Base-by-base conservation (phyloP, 345 rosid species). In the Citrus glauca region DNA sequence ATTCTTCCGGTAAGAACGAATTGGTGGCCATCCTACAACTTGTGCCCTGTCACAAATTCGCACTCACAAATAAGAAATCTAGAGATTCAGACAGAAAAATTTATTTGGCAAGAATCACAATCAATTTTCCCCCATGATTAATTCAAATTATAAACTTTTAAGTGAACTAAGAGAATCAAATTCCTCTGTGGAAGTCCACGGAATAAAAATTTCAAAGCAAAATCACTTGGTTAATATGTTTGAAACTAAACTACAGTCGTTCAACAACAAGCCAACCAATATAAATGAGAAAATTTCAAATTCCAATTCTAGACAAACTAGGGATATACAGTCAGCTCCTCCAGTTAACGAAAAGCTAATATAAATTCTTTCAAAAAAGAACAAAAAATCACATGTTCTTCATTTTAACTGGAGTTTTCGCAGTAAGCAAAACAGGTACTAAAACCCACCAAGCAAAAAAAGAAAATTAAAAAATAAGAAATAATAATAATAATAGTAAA, bases 1-100 rank as follows among this genome's bases (percentile, higher is more conserved):
- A 80, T 91, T 90, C 89, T 90, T 92, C 81, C 97, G 80, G 79
- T 85, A 90, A 62, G 93, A 88, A 59, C 97, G 85, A 70, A 92
- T 85, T 17, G 97, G 97, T 76, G 95, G 97, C 97, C 97, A 93
- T 70, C 97, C 97, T 56, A 91, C 95, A 60, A 90, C 93, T 67
- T 88, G 92, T 78, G 91, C 86, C 75, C 95, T 91, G 87, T 71
- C 71, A 79, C 66, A 66, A 30, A 79, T 30, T 10, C 40, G 33
- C 24, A 66, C 14, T 66, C 69, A 62, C 25, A 65, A 60, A 69
- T 17, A 25, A 63, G n/a, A 55, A 27, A 67, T 33, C 7, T 9
- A 76, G 56, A 53, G 20, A 13, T 40, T 53, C n/a, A 40, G 50
- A 27, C 5, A 28, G 5, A 9, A 11, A 53, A 33, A 37, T 33